These are phyloP conservation scores for Aspergillus taichungensis DNA, from an alignment of 495 filamentous ascomycete genomes.

Conservation along the genomic window DNA sequence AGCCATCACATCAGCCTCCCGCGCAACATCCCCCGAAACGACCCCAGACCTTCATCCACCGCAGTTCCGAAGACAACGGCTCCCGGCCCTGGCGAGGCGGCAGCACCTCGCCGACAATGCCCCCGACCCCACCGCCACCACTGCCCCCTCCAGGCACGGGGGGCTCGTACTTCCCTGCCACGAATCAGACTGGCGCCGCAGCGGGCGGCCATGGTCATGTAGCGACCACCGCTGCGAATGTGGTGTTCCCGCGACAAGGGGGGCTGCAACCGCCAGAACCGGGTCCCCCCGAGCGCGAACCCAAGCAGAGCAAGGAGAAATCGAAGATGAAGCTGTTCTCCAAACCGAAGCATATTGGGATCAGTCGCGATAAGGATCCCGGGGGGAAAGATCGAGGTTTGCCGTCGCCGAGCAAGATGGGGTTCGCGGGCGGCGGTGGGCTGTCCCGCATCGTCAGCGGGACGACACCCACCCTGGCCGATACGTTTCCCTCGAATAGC, in stretches of 20 bases:
- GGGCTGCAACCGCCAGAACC: slow-evolving; percentile 45
- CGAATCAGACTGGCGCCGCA: slow-evolving; percentile 52
- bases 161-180: slow-evolving; percentile 23
- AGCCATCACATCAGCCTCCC: slow-evolving; percentile 26
- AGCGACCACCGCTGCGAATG: slow-evolving; percentile 76
- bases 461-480: slow-evolving; percentile 67
- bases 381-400: slow-evolving; percentile 55
- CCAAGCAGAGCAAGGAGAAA: slow-evolving; percentile 63
- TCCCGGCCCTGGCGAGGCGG: slow-evolving; percentile 26
- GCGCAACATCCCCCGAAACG: slow-evolving; percentile 53
- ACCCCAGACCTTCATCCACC: slow-evolving; percentile 53
- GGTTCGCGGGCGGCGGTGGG: slow-evolving; percentile 45
- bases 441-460: slow-evolving; percentile 59
- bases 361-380: slow-evolving; percentile 58
- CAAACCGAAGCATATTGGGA: slow-evolving; percentile 73
- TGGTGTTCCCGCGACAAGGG: slow-evolving; percentile 67
- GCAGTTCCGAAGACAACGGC: slow-evolving; percentile 24
- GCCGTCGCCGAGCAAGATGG: slow-evolving; percentile 76
- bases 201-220: slow-evolving; percentile 57
- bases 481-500: slow-evolving; percentile 46
- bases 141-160: slow-evolving; percentile 44
- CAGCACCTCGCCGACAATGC: slow-evolving; percentile 42
- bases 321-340: slow-evolving; percentile 91
- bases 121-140: slow-evolving; percentile 41
- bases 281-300: slow-evolving; percentile 45